These are phyloP conservation scores for Mortierella hygrophila DNA, from an alignment of 192 early-diverging fungal genomes.

Conservation along the genomic window DNA sequence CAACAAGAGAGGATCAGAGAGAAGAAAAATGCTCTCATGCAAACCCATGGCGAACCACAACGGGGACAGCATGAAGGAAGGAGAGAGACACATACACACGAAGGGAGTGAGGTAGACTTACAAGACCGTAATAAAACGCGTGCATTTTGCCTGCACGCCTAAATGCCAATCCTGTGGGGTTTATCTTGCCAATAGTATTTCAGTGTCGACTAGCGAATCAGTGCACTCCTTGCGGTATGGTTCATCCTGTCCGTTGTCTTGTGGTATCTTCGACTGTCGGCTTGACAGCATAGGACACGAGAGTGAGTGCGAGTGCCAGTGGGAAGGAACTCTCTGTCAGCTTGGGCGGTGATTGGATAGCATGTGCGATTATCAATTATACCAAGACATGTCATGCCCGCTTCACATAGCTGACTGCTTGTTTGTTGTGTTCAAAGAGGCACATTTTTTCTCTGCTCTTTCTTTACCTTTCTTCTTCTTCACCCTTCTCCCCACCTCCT, in stretches of 20 bases:
- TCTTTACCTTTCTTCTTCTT: not conserved
- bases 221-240: not conserved
- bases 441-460: not conserved
- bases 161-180: not conserved
- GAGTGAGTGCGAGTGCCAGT: not conserved
- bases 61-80: not conserved
- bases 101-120: too few relatives aligned
- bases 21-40: not conserved
- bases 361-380: not conserved
- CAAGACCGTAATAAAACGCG: not conserved
- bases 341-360: not conserved
- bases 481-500: not conserved
- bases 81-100: not conserved
- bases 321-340: not conserved
- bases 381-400: not conserved
- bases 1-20: not conserved
- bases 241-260: not conserved
- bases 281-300: not conserved
- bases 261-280: not conserved
- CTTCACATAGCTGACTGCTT: not conserved
- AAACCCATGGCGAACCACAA: not conserved
- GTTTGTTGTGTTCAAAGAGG: conserved; percentile 3
- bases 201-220: not conserved
- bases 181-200: not conserved
- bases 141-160: not conserved